Conservation (phyloP, 1,139 yeast genomes). For the Lodderomyces theae region DNA sequence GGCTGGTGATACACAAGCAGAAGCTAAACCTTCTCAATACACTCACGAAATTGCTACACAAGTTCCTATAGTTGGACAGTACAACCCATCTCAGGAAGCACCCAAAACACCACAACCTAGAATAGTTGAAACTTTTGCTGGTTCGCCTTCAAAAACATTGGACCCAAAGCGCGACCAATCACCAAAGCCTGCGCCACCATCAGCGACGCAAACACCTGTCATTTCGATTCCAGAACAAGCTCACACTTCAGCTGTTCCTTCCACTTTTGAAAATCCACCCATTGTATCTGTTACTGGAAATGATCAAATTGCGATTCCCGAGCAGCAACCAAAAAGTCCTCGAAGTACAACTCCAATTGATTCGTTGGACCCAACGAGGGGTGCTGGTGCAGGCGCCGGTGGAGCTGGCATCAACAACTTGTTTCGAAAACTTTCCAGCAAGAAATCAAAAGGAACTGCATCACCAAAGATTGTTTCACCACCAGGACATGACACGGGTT, state of each 20-base stretch:
- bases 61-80: conserved; percentile 13
- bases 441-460: conserved; percentile 22
- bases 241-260: conserved; percentile 46
- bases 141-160: conserved; percentile 17
- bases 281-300: conserved; percentile 13
- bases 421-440: conserved; percentile 39
- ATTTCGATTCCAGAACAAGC: conserved; percentile 66
- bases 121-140: conserved; percentile 12
- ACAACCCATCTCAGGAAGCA: conserved; percentile 8
- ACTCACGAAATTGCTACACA: conserved; percentile 16
- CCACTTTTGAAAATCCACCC: conserved; percentile 17
- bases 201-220: conserved; percentile 11
- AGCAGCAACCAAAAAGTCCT: conserved; percentile 38
- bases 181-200: conserved; percentile 2
- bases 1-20: conserved; percentile 3
- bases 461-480: conserved; percentile 14
- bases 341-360: conserved; percentile 24
- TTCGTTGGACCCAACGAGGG: conserved; percentile 33
- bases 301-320: conserved; percentile 20
- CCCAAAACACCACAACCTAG: conserved; percentile 13
- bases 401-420: conserved; percentile 34
- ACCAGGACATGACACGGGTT: conserved; percentile 10
- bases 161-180: conserved; percentile 17
- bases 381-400: conserved; percentile 20
- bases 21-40: conserved; percentile 8